These are phyloP conservation scores for Papilionanthe hybrid DNA, from an alignment of 116 monocot genomes.

Conservation along the genomic window DNA sequence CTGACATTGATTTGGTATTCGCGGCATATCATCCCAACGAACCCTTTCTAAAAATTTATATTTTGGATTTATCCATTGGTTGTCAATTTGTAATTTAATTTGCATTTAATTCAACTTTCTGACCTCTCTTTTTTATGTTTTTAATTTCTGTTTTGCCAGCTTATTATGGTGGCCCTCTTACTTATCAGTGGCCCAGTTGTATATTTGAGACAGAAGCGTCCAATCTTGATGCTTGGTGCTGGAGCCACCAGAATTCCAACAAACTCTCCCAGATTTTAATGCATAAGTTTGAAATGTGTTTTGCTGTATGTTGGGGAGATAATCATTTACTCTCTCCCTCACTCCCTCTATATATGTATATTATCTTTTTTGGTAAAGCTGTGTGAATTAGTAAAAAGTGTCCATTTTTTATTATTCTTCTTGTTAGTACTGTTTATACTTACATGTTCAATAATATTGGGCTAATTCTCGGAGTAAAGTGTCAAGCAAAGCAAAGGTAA, in stretches of 20 bases:
- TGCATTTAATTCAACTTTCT: not conserved
- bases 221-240: slow-evolving; percentile 20
- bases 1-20: too few relatives aligned
- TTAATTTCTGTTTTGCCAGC: slow-evolving; percentile 18
- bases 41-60: not conserved
- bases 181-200: slow-evolving; percentile 47
- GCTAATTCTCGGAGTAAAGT: too few relatives aligned
- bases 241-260: slow-evolving; percentile 36
- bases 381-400: too few relatives aligned
- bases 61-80: not conserved
- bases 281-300: not conserved
- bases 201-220: slow-evolving; percentile 35
- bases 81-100: not conserved
- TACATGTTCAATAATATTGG: too few relatives aligned
- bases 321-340: too few relatives aligned
- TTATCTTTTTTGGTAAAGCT: too few relatives aligned
- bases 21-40: too few relatives aligned
- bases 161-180: slow-evolving; percentile 36
- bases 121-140: not conserved
- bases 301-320: not conserved
- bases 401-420: too few relatives aligned
- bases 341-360: too few relatives aligned
- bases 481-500: too few relatives aligned
- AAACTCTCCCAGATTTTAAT: slow-evolving; percentile 31
- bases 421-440: too few relatives aligned